phyloP scores from a whole-genome alignment of 2,329 filamentous ascomycete species.

The Microsporum ferrugineum region DNA sequence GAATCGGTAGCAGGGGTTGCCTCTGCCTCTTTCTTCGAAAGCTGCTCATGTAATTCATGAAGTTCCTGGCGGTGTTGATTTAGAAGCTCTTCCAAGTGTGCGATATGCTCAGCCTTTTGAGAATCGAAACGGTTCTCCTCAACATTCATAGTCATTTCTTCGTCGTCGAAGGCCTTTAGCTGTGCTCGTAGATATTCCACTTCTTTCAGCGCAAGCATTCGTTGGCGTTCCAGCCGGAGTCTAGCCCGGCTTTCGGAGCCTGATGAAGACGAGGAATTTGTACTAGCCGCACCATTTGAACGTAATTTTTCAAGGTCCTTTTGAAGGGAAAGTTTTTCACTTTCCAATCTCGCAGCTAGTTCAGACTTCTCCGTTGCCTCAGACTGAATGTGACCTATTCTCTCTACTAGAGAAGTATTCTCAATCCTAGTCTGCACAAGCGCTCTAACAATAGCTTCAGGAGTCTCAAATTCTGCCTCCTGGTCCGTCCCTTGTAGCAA shows the following conservation, averaged over 20 bases:
- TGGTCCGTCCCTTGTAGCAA: constrained; percentile 60
- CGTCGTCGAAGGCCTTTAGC: constrained; percentile 73
- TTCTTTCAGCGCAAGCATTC: constrained; percentile 75
- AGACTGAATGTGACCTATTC: constrained; percentile 64
- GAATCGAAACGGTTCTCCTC: constrained; percentile 60
- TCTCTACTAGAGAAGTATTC: constrained; percentile 66
- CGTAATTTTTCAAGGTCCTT: constrained; percentile 62
- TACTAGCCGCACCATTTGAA: constrained; percentile 27
- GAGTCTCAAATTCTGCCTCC: constrained; percentile 67
- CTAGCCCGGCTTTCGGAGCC: constrained; percentile 54
- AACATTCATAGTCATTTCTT: constrained; percentile 70
- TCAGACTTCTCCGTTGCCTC: constrained; percentile 68
- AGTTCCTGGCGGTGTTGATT: constrained; percentile 78
- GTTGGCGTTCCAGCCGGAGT: constrained; percentile 72
- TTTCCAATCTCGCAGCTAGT: constrained; percentile 58
- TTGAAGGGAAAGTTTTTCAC: constrained; percentile 53
- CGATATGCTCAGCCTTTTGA: constrained; percentile 60
- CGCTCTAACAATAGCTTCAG: constrained; percentile 74
- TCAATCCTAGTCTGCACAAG: constrained; percentile 73
- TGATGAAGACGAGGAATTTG: constrained; percentile 17
- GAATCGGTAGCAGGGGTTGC: constrained; percentile 29
- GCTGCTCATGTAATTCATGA: constrained; percentile 58
- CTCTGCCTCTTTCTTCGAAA: constrained; percentile 51
- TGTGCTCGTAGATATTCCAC: constrained; percentile 89
- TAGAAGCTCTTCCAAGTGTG: constrained; percentile 72